These are phyloP conservation scores for Gaeumannomyces tritici DNA, from an alignment of 2,329 filamentous ascomycete genomes.

Conservation along the genomic window DNA sequence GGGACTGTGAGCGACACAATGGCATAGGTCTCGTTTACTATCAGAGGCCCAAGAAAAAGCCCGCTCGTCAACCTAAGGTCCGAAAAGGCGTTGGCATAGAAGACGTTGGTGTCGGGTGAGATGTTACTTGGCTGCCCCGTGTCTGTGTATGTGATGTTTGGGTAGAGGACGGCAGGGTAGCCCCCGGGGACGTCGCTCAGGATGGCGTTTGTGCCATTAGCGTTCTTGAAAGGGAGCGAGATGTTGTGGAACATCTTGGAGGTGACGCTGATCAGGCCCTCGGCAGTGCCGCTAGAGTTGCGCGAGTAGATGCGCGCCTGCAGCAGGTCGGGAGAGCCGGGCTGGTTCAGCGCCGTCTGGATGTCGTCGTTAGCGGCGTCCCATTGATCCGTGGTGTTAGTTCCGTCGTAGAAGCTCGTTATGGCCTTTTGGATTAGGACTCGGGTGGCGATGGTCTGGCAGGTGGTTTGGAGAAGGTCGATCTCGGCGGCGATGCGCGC, in stretches of 20 bases:
- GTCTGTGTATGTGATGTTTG: constrained; percentile 61
- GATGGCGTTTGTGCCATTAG: constrained; percentile 47
- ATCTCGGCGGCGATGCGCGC: constrained; percentile 72
- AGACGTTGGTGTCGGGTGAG: constrained; percentile 29
- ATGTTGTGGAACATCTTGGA: constrained; percentile 37
- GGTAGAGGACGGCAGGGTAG: constrained; percentile 65
- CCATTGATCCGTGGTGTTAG: constrained; percentile 53
- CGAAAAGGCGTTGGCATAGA: constrained; percentile 38
- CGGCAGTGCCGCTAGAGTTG: constrained; percentile 46
- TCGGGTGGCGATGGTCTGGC: constrained; percentile 60
- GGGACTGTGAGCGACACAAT: constrained; percentile 75
- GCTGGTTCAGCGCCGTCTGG: constrained; percentile 56
- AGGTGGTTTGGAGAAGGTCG: constrained; percentile 67
- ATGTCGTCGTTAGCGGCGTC: constrained; percentile 52
- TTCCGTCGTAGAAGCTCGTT: constrained; percentile 41
- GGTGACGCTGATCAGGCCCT: constrained; percentile 57
- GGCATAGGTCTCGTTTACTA: constrained; percentile 63
- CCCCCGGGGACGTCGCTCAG: constrained; percentile 56
- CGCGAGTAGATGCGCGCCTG: constrained; percentile 67
- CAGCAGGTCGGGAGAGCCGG: constrained; percentile 47
- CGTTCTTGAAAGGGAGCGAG: constrained; percentile 48
- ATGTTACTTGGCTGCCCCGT: constrained; percentile 29
- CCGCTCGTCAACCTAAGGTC: constrained; percentile 38
- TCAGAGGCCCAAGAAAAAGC: constrained; percentile 68
- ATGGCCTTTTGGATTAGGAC: constrained; percentile 48